Evolutionary conservation across 805 yeast species (phyloP), one percentile per base, ranked within the genome.

Genomic region (Clavispora santaluciae): DNA sequence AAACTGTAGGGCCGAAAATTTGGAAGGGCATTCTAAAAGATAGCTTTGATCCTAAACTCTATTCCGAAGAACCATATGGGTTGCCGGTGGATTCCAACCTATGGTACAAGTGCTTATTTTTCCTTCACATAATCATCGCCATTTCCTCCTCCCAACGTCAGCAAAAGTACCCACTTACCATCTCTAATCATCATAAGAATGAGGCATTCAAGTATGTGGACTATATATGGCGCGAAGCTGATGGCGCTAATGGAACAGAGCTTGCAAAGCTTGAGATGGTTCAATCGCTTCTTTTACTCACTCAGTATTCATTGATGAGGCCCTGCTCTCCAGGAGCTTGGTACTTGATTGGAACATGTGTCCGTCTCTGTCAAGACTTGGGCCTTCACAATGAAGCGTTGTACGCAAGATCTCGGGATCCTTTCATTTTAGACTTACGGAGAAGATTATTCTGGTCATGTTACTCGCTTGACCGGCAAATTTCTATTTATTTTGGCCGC

Each of bases 271-370:
- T 50, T 6, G 55, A 51, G 36, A 44, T 47, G 40, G 29, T 50
- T 11, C 55, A 50, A 33, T 37, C 49, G 17, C 33, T 50, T n/a
- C 34, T 50, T 15, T 38, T 51, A n/a, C 40, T 51, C 24, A 39
- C 54, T 1, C 51, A 44, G 24, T 50, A 48, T 38, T 50, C 55
- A 5, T 28, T 50, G 23, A 50, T 51, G 55, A 34, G 55, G 25
- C 54, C 53, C 1, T 41, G 46, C 6, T 35, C 45, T n/a, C 54
- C 53, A 4, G 53, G 54, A 9, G 50, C 53, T 7, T 50, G 54
- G 55, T 51, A 50, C 36, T 24, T 45, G 16, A 38, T 50, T 17
- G 55, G 54, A 3, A 50, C 49, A 4, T 36, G 48, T 30, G 40
- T 42, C 9, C 24, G 53, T 15, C 33, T 51, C 11, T 50, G 54